Evolutionary conservation across 495 filamentous ascomycete species (phyloP).

Genomic region (Aspergillus biplanus): DNA sequence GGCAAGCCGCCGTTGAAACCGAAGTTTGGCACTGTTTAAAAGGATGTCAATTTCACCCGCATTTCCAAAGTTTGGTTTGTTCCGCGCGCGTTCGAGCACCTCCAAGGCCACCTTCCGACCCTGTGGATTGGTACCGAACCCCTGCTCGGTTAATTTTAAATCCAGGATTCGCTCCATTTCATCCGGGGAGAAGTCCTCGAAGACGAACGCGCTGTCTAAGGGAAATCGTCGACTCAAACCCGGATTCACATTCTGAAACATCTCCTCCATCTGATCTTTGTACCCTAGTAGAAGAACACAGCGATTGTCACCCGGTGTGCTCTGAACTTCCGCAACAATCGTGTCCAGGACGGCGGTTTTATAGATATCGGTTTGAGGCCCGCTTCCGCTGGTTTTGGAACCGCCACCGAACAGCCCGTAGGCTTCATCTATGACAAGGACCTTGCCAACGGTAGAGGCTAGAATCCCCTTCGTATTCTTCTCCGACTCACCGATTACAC

Average conservation of each 20-base stretch:
- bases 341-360: slow-evolving; percentile 73
- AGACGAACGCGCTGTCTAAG: slow-evolving; percentile 63
- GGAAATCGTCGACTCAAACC: slow-evolving; percentile 73
- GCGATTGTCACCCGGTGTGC: slow-evolving; percentile 73
- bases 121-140: slow-evolving; percentile 42
- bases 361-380: slow-evolving; percentile 52
- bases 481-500: slow-evolving; percentile 66
- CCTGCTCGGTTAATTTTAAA: slow-evolving; percentile 56
- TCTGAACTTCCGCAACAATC: slow-evolving; percentile 83
- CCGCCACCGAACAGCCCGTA: slow-evolving; percentile 57
- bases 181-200: slow-evolving; percentile 68
- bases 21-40: slow-evolving; percentile 61
- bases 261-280: slow-evolving; percentile 71
- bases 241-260: slow-evolving; percentile 83
- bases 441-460: slow-evolving; percentile 66
- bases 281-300: slow-evolving; percentile 81
- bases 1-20: slow-evolving; percentile 55
- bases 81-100: slow-evolving; percentile 44
- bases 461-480: slow-evolving; percentile 73
- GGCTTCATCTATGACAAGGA: slow-evolving; percentile 78
- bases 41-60: slow-evolving; percentile 66
- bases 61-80: slow-evolving; percentile 58
- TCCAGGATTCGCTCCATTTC: slow-evolving; percentile 60
- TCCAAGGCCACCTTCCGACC: slow-evolving; percentile 46
- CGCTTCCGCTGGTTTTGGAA: slow-evolving; percentile 22